These are phyloP conservation scores for Aspergillus sp. DNA, from an alignment of 2,329 filamentous ascomycete species.

Conservation along the genomic window DNA sequence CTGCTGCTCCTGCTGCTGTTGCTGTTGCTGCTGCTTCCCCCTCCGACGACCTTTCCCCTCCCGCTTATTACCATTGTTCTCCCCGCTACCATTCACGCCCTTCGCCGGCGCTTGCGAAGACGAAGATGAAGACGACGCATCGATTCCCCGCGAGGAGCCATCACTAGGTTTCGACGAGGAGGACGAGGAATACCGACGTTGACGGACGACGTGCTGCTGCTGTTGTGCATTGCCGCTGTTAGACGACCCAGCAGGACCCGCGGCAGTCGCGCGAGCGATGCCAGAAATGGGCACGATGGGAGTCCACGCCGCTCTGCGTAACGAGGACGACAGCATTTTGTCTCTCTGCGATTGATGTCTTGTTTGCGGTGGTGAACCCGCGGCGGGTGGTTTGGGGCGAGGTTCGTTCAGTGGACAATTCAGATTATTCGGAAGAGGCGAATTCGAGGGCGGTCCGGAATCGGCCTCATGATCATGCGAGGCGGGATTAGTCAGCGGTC, in stretches of 20 bases:
- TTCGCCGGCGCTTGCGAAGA: slow-evolving; percentile 26
- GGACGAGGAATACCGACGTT: slow-evolving; percentile 41
- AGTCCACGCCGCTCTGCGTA: slow-evolving; percentile 38
- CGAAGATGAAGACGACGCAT: slow-evolving; percentile 24
- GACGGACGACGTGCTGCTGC: slow-evolving; percentile 21
- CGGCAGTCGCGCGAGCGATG: slow-evolving; percentile 23
- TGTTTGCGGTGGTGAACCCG: slow-evolving; percentile 12
- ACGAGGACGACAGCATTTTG: slow-evolving; percentile 39
- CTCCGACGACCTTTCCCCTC: slow-evolving; percentile 28
- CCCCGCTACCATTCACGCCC: slow-evolving; percentile 28
- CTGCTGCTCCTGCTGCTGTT: slow-evolving; percentile 31
- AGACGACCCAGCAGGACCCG: slow-evolving; percentile 23
- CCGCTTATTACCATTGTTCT: slow-evolving; percentile 13
- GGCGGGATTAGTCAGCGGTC: background rate
- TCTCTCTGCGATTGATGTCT: background rate
- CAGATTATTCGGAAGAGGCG: slow-evolving; percentile 20
- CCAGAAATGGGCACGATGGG: slow-evolving; percentile 26
- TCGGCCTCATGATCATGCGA: slow-evolving; percentile 28
- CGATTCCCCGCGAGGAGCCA: slow-evolving; percentile 32
- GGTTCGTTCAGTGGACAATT: slow-evolving; percentile 4
- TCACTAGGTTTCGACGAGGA: slow-evolving; percentile 45
- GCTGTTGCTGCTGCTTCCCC: slow-evolving; percentile 28
- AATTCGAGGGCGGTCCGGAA: slow-evolving; percentile 27
- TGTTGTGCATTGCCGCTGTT: slow-evolving; percentile 6
- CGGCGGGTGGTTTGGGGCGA: slow-evolving; percentile 17